phyloP scores from a whole-genome alignment of 164 flowering plant genomes.

The Buxus sempervirens region DNA sequence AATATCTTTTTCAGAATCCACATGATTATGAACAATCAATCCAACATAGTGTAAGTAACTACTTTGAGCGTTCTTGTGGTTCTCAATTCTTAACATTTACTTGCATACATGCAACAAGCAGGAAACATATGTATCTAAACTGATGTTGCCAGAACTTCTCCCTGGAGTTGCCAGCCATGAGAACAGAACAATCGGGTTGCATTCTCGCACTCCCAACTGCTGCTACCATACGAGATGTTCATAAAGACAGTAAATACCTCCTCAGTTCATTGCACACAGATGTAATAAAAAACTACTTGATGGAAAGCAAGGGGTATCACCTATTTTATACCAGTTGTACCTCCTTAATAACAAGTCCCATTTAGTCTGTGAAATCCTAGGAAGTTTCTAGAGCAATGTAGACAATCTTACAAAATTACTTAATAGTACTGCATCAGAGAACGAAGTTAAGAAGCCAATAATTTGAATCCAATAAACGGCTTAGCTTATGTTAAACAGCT shows the following conservation, averaged over 20 bases:
- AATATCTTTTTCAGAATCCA: background rate
- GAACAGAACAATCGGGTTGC: no score
- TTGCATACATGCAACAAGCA: background rate
- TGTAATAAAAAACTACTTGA: background rate
- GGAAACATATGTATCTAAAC: background rate
- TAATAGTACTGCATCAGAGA: background rate
- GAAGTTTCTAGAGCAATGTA: background rate
- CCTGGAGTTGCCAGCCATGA: no score
- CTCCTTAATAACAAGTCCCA: background rate
- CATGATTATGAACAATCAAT: background rate
- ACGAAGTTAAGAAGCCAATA: background rate
- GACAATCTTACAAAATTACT: background rate
- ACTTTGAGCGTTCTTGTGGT: background rate
- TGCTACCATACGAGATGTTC: background rate
- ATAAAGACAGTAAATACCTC: background rate
- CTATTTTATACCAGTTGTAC: background rate
- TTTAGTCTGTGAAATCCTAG: background rate
- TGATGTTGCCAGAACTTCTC: background rate
- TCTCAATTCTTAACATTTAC: background rate
- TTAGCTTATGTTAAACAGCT: background rate
- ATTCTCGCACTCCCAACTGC: background rate
- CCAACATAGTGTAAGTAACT: background rate
- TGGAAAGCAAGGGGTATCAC: background rate
- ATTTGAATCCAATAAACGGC: background rate
- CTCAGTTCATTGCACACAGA: no score